Evolutionary conservation across 2,329 filamentous ascomycete species (phyloP).

Genomic region (Xylariales sp.): DNA sequence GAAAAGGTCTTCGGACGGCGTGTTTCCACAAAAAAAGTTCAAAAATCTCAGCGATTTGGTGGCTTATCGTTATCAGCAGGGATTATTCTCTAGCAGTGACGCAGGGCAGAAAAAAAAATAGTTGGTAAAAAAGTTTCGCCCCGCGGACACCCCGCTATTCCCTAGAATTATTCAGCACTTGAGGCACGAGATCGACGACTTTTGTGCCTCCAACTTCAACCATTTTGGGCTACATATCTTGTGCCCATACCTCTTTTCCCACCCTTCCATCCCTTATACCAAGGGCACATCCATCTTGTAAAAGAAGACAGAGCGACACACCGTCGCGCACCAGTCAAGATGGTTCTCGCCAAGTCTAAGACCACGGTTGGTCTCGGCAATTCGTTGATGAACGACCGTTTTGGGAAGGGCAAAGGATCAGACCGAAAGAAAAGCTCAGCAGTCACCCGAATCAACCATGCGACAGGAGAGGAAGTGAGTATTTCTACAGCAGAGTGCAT

Average conservation of each 20-base stretch:
- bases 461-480: slow-evolving; percentile 67
- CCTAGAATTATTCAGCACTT: slow-evolving; percentile 10
- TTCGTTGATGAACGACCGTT: slow-evolving; percentile 97
- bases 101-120: slow-evolving; percentile 1
- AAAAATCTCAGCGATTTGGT: neutral
- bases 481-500: neutral
- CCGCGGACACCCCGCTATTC: slow-evolving; percentile 10
- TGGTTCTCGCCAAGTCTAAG: slow-evolving; percentile 81
- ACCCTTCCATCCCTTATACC: too few relatives aligned
- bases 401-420: slow-evolving; percentile 84
- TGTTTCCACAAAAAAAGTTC: neutral
- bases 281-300: neutral
- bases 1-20: too few relatives aligned
- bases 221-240: too few relatives aligned
- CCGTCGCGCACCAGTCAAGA: slow-evolving; percentile 26
- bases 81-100: slow-evolving; percentile 6
- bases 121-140: slow-evolving; percentile 8
- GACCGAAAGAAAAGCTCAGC: slow-evolving; percentile 68
- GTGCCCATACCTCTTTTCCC: too few relatives aligned
- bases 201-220: too few relatives aligned
- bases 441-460: slow-evolving; percentile 67
- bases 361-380: slow-evolving; percentile 93
- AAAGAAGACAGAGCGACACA: neutral
- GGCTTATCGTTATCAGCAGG: slow-evolving; percentile 7
- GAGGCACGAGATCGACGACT: neutral